Conservation (phyloP, 345 rosid genomes). For the Erysimum cheiranthoides region DNA sequence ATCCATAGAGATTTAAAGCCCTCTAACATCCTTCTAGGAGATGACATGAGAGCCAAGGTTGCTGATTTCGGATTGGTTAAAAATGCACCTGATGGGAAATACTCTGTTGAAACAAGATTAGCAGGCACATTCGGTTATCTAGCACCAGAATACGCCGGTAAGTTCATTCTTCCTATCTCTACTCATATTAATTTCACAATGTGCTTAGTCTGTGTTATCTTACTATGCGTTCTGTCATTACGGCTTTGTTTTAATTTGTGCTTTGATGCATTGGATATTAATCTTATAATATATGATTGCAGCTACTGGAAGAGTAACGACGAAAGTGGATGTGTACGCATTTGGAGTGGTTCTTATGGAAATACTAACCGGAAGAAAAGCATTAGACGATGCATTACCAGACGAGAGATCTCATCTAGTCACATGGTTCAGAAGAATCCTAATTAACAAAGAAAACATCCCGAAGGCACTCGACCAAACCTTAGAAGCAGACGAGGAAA, state of each 20-base stretch:
- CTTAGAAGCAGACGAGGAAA: constrained; percentile 65
- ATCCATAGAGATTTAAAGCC: constrained; percentile 94
- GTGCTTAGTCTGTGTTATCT: not conserved
- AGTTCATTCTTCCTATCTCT: constrained; percentile 32
- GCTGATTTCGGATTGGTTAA: constrained; percentile 94
- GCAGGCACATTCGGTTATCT: constrained; percentile 98
- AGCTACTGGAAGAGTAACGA: constrained; percentile 96
- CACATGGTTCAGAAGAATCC: constrained; percentile 77
- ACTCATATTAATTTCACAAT: constrained; percentile 6
- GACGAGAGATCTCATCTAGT: constrained; percentile 80
- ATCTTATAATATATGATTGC: constrained; percentile 26
- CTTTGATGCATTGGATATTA: not conserved
- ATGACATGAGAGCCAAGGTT: constrained; percentile 95
- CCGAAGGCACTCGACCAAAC: constrained; percentile 64
- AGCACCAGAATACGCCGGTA: constrained; percentile 97
- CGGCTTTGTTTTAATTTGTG: not conserved
- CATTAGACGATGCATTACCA: constrained; percentile 70
- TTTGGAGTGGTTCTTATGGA: constrained; percentile 94
- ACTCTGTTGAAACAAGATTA: constrained; percentile 86
- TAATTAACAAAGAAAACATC: constrained; percentile 70
- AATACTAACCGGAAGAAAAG: constrained; percentile 83
- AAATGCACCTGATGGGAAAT: constrained; percentile 84
- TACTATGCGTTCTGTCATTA: not conserved
- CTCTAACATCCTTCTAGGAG: constrained; percentile 85
- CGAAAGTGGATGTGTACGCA: constrained; percentile 85